Base-by-base conservation (phyloP, 1,284 basidiomycete species). In the Laetiporus sulphureus region DNA sequence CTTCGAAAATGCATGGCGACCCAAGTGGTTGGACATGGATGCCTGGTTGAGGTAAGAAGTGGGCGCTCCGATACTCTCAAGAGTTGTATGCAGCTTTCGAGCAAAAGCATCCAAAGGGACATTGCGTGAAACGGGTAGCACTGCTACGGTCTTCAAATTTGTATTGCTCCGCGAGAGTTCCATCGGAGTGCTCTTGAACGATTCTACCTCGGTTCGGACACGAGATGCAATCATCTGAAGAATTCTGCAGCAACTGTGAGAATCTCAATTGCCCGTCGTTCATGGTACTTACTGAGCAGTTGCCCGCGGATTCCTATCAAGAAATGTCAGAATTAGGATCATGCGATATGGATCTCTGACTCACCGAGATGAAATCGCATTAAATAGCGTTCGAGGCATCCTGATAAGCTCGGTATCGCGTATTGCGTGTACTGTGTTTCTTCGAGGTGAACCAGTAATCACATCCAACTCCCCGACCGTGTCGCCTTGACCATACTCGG, bases 351-450 rank as follows among this genome's bases (percentile, higher is more conserved):
- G n/a, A n/a, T n/a, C 25, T 8, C 24, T n/a, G 27, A 52, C 73
- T 52, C 49, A 83, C 85, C 87, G 72, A 11, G 86, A 80, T 35
- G 89, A 91, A 44, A 95, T 95, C 0, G 95, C 95, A 61, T 99
- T 98, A 71, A 99, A 99, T 12, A 99, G 71, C 0, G 95, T 97
- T 57, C 91, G 85, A 0, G 95, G 96, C 85, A 99, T 97, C 35
- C 93, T 73, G 33, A 94, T 96, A n/a, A 99, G 72, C 62, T 99
- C 96, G 0, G 92, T 93, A 60, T 99, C 95, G 54, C 95, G 89
- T 50, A 99, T 99, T 3, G 95, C 95, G 63, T 99, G 95, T 8
- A 98, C 79, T 1, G 95, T 99, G 41, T 85, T 93, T 38, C 84
- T 75, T 47, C 96, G 77, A 3, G 78, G 75, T n/a, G 85, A 86